These are phyloP conservation scores for Dryas integrifolia DNA, from an alignment of 331 rosid species.

Conservation along the genomic window DNA sequence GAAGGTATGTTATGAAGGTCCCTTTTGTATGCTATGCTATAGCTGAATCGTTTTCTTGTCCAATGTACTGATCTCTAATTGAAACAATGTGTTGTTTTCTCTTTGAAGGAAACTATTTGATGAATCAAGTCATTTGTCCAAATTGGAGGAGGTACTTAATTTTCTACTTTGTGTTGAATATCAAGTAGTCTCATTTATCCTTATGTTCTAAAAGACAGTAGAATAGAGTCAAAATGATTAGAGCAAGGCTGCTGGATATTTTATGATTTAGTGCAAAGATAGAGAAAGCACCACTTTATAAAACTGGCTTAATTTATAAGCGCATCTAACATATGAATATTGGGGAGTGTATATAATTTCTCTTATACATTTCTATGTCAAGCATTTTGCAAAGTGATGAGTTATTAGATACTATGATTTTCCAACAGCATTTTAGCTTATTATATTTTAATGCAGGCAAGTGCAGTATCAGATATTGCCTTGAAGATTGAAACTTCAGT, in stretches of 20 bases:
- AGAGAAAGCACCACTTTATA: not conserved
- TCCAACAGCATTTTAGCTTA: conserved; percentile 3
- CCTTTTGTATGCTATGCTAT: conserved; percentile 4
- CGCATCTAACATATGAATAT: not conserved
- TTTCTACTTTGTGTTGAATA: conserved; percentile 8
- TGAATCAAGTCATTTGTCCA: conserved; percentile 39
- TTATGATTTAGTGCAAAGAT: not conserved
- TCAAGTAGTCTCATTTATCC: not conserved
- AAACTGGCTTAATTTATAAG: not conserved
- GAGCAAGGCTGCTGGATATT: not conserved
- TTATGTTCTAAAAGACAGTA: too few species aligned
- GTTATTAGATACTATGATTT: not conserved
- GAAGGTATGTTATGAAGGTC: conserved; percentile 50
- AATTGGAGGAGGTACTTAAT: conserved; percentile 55
- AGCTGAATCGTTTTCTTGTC: not conserved
- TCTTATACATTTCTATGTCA: not conserved
- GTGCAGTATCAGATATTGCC: conserved; percentile 12
- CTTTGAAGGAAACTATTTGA: conserved; percentile 70
- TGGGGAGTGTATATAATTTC: not conserved
- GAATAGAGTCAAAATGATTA: too few species aligned
- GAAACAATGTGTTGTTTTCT: not conserved
- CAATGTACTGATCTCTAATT: not conserved
- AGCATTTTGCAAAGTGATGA: not conserved
- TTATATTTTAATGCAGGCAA: conserved; percentile 33
- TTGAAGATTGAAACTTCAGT: conserved; percentile 19